Evolutionary conservation across 176 grass and related monocot genomes (phyloP).

Genomic region (Rhynchospora tenuis): DNA sequence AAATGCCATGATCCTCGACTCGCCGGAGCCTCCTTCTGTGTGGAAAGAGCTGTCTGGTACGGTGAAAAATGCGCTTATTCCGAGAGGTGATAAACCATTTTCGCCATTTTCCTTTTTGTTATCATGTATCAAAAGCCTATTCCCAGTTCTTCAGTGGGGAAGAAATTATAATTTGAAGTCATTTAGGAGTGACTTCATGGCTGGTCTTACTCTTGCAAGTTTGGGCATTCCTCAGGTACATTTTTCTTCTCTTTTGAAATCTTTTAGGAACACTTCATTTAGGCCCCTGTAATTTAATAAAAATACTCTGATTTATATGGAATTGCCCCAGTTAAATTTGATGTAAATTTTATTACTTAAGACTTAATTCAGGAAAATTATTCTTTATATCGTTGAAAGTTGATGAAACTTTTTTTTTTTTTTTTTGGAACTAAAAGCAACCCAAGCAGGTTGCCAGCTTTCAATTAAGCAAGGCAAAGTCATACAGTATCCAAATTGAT

Average conservation of each 20-base stretch:
- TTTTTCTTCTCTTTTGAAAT: slow-evolving; percentile 3
- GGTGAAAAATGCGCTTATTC: slow-evolving; percentile 13
- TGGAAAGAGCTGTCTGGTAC: slow-evolving; percentile 31
- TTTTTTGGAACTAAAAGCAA: no score
- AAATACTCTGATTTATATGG: background rate
- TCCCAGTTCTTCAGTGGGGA: slow-evolving; percentile 86
- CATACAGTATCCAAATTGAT: no score
- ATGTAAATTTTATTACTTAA: background rate
- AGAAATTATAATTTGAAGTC: slow-evolving; percentile 58
- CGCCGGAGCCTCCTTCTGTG: slow-evolving; percentile 32
- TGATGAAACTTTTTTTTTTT: background rate
- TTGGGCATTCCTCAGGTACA: slow-evolving; percentile 87
- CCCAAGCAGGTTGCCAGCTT: no score
- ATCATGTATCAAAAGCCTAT: slow-evolving; percentile 49
- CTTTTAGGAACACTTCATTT: background rate
- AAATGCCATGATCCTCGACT: slow-evolving; percentile 35
- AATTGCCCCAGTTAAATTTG: background rate
- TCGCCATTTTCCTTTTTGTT: slow-evolving; percentile 19
- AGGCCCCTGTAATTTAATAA: background rate
- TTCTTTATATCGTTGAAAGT: background rate
- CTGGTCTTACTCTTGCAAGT: slow-evolving; percentile 88
- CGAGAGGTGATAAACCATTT: background rate
- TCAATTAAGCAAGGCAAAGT: no score
- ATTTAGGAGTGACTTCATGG: slow-evolving; percentile 83
- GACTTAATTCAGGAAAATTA: background rate